These are phyloP conservation scores for Annulohypoxylon truncatum DNA, from an alignment of 2,329 filamentous ascomycete genomes.

Conservation along the genomic window DNA sequence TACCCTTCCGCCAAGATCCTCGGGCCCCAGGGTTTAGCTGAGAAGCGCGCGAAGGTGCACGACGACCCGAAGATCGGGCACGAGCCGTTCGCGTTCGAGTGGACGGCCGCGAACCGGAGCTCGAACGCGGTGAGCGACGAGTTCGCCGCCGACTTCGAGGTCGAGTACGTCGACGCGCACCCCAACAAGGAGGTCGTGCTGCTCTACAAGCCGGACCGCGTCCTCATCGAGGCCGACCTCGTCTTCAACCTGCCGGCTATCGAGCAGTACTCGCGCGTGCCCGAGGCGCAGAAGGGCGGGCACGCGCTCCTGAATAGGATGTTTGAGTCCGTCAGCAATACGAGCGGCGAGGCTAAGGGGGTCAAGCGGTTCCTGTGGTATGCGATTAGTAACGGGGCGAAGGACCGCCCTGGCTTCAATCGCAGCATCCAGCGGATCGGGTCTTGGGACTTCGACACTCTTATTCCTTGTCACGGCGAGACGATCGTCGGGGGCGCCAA, in stretches of 20 bases:
- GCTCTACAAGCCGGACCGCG: constrained; percentile 79
- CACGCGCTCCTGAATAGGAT: constrained; percentile 56
- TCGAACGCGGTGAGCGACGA: constrained; percentile 72
- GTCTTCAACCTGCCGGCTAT: constrained; percentile 89
- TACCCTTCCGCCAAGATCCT: constrained; percentile 85
- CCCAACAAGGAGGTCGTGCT: constrained; percentile 90
- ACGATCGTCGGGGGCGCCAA: constrained; percentile 81
- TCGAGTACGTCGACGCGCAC: constrained; percentile 84
- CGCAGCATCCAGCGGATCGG: constrained; percentile 76
- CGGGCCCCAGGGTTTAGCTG: constrained; percentile 82
- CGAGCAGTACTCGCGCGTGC: constrained; percentile 81
- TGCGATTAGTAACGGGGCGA: constrained; percentile 61
- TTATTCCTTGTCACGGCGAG: constrained; percentile 95
- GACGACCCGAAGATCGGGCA: constrained; percentile 65
- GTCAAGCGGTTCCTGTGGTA: constrained; percentile 90
- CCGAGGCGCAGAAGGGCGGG: constrained; percentile 56
- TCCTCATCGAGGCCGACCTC: constrained; percentile 89
- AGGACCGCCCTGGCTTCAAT: constrained; percentile 75
- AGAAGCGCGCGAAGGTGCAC: constrained; percentile 76
- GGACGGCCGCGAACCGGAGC: constrained; percentile 65
- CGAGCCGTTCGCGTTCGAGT: constrained; percentile 74
- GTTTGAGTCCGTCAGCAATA: constrained; percentile 67
- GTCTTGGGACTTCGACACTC: constrained; percentile 83
- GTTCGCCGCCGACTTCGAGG: constrained; percentile 88
- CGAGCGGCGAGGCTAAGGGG: constrained; percentile 74